These are phyloP conservation scores for Vigna trinervia DNA, from an alignment of 306 rosid genomes.

Conservation along the genomic window DNA sequence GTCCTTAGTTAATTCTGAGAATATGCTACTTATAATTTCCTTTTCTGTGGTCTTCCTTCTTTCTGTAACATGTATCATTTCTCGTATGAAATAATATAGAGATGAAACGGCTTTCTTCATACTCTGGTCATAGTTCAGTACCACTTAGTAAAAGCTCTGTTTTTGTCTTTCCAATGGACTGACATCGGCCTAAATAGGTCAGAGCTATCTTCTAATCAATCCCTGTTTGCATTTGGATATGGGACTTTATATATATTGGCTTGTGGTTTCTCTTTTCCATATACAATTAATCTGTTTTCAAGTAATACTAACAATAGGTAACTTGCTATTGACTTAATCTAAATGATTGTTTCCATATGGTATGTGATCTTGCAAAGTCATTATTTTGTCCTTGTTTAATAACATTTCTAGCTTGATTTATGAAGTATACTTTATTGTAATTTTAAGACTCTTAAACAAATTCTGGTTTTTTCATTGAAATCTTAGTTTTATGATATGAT, in stretches of 20 bases:
- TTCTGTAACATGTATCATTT: neutral
- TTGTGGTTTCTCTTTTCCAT: slow-evolving; percentile 8
- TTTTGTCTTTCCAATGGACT: slow-evolving; percentile 6
- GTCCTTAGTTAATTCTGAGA: neutral
- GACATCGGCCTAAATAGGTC: slow-evolving; percentile 18
- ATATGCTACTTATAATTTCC: neutral
- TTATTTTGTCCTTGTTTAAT: neutral
- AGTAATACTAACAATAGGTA: neutral
- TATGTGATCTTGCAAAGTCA: neutral
- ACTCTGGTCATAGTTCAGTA: neutral
- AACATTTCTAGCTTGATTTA: slow-evolving; percentile 18
- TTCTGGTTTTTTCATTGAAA: slow-evolving; percentile 17
- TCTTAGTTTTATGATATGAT: neutral
- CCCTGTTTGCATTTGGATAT: slow-evolving; percentile 24
- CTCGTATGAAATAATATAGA: neutral
- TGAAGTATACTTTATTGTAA: slow-evolving; percentile 31
- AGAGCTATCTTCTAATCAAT: slow-evolving; percentile 23
- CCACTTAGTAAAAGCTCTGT: neutral
- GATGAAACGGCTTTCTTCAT: neutral
- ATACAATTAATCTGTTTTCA: slow-evolving; percentile 15
- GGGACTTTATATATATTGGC: neutral
- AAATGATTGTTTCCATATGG: slow-evolving; percentile 3
- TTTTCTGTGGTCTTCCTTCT: neutral
- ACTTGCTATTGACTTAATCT: neutral
- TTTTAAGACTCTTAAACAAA: slow-evolving; percentile 18